These are phyloP conservation scores for Eucalyptus viminalis DNA, from an alignment of 345 rosid genomes.

Conservation along the genomic window DNA sequence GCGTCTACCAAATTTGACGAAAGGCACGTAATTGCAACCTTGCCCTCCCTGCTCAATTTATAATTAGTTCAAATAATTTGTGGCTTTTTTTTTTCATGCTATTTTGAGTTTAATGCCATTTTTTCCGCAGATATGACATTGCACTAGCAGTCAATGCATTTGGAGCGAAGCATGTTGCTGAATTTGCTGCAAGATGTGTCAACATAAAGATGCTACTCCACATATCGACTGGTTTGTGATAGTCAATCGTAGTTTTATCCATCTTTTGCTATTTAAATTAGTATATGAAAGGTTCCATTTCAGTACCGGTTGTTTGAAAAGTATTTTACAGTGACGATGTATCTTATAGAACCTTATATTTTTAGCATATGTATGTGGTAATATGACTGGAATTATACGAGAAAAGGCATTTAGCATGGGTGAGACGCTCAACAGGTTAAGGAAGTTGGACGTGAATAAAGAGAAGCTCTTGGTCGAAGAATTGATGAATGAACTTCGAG, in stretches of 20 bases:
- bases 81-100: neutral
- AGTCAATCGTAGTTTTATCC: neutral
- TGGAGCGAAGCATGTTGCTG: slow-evolving; percentile 38
- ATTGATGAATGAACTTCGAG: neutral
- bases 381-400: neutral
- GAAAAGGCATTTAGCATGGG: slow-evolving; percentile 1
- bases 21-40: neutral
- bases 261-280: neutral
- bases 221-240: slow-evolving; percentile 18
- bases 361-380: slow-evolving; percentile 22
- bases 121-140: slow-evolving; percentile 23
- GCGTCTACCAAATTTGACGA: neutral
- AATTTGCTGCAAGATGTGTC: slow-evolving; percentile 46
- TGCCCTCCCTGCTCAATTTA: neutral
- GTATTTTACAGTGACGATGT: neutral
- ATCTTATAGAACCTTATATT: neutral
- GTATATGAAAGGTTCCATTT: neutral
- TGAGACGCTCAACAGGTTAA: neutral
- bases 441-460: neutral
- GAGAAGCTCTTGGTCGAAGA: neutral
- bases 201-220: slow-evolving; percentile 35
- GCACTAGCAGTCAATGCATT: slow-evolving; percentile 46
- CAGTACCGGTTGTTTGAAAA: neutral
- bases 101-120: neutral
- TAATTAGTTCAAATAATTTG: neutral